A percentile compares a stretch with the other conserved stretches of the same genome.
phyloP scores from a whole-genome alignment of 2,329 filamentous ascomycete species.

The Aspergillus amoenus region DNA sequence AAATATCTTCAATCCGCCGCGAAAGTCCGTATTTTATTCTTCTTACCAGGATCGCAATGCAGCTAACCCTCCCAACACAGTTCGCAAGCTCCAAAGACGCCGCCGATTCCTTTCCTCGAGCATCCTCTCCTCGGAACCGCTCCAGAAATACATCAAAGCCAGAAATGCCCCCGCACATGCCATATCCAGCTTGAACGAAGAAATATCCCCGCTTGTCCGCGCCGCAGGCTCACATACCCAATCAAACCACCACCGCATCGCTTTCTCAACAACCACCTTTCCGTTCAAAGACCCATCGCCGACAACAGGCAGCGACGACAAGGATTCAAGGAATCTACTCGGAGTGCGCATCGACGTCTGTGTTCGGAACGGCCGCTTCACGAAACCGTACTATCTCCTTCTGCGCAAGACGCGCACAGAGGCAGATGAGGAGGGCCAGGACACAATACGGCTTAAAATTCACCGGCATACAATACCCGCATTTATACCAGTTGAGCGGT shows the following conservation, averaged over 20 bases:
- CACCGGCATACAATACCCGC: conserved; percentile 47
- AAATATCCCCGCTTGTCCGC: conserved; percentile 34
- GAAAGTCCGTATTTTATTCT: conserved; percentile 35
- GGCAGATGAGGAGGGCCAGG: conserved; percentile 10
- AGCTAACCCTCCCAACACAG: conserved; percentile 25
- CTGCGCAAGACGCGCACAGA: conserved; percentile 29
- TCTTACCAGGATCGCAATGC: background rate
- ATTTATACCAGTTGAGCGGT: conserved; percentile 41
- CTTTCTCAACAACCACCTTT: conserved; percentile 46
- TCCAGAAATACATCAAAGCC: conserved; percentile 29
- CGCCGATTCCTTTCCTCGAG: conserved; percentile 42
- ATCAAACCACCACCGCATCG: conserved; percentile 45
- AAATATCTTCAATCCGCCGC: conserved; percentile 41
- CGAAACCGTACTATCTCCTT: conserved; percentile 46
- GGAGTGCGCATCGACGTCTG: conserved; percentile 46
- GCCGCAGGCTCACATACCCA: conserved; percentile 33
- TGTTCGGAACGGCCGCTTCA: conserved; percentile 38
- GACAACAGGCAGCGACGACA: conserved; percentile 13
- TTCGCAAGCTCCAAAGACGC: conserved; percentile 39
- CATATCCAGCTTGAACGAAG: conserved; percentile 17
- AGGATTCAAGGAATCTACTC: conserved; percentile 29
- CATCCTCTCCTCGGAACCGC: conserved; percentile 39
- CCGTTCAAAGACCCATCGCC: conserved; percentile 47
- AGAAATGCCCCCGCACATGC: background rate
- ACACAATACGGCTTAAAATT: conserved; percentile 31